phyloP scores from a whole-genome alignment of 768 basidiomycete genomes.

The Auricularia cornea region DNA sequence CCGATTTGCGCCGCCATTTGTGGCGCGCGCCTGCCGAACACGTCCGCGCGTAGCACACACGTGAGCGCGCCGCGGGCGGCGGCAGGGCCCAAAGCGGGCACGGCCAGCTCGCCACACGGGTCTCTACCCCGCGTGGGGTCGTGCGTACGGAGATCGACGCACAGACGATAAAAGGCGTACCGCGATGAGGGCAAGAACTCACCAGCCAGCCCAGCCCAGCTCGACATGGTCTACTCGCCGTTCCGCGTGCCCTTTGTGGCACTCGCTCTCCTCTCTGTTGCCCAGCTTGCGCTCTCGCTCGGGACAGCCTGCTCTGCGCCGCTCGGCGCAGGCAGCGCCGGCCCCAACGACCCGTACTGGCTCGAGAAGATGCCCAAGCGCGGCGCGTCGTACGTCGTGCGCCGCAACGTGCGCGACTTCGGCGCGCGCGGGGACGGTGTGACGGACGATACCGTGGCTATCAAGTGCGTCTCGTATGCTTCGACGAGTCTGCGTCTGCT shows the following conservation, averaged over 20 bases:
- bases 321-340: neutral
- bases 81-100: too few species aligned
- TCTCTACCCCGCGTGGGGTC: too few species aligned
- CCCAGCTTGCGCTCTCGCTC: neutral
- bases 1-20: too few species aligned
- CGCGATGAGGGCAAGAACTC: too few species aligned
- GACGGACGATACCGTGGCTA: constrained; percentile 67
- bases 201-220: too few species aligned
- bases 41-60: too few species aligned
- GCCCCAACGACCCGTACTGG: neutral
- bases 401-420: constrained; percentile 19
- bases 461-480: constrained; percentile 39
- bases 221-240: too few species aligned
- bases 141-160: too few species aligned
- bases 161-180: too few species aligned
- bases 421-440: constrained; percentile 54
- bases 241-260: neutral
- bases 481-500: constrained; percentile 2
- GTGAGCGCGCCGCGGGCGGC: too few species aligned
- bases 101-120: too few species aligned
- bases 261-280: neutral
- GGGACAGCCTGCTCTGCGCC: neutral
- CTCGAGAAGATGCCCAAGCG: neutral
- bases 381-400: constrained; percentile 12
- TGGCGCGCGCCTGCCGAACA: too few species aligned